Conservation (phyloP, 257 asterid species). For the Mitragyna speciosa region DNA sequence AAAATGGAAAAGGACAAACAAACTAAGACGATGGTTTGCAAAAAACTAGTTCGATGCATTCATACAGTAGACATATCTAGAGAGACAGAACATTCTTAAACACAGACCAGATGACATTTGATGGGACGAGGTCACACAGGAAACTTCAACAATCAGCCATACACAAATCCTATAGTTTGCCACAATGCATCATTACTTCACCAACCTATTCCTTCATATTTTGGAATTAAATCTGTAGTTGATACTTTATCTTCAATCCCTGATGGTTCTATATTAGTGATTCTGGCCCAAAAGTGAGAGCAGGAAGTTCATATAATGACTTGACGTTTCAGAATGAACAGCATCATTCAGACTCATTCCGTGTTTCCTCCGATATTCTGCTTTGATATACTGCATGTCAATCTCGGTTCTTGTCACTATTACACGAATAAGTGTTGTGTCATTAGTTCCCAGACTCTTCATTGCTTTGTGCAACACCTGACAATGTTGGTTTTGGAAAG, state of each 20-base stretch:
- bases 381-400: slow-evolving; percentile 82
- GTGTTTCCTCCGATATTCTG: slow-evolving; percentile 70
- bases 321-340: slow-evolving; percentile 68
- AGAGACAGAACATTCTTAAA: neutral
- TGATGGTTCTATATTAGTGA: slow-evolving; percentile 34
- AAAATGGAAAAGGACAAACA: too few relatives aligned
- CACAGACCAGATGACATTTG: neutral
- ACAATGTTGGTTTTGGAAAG: neutral
- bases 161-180: neutral
- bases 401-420: slow-evolving; percentile 88
- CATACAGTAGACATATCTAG: neutral
- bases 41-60: neutral
- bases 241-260: neutral
- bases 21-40: too few relatives aligned
- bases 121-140: neutral
- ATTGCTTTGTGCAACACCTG: slow-evolving; percentile 77
- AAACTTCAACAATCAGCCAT: neutral
- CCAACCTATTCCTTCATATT: neutral
- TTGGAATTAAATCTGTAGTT: too few relatives aligned
- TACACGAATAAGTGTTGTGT: slow-evolving; percentile 59
- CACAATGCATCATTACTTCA: neutral
- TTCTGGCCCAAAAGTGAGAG: slow-evolving; percentile 64
- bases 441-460: slow-evolving; percentile 93
- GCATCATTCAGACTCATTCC: slow-evolving; percentile 69
- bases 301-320: slow-evolving; percentile 71